phyloP scores from a whole-genome alignment of 495 filamentous ascomycete genomes.

The Halenospora varia region DNA sequence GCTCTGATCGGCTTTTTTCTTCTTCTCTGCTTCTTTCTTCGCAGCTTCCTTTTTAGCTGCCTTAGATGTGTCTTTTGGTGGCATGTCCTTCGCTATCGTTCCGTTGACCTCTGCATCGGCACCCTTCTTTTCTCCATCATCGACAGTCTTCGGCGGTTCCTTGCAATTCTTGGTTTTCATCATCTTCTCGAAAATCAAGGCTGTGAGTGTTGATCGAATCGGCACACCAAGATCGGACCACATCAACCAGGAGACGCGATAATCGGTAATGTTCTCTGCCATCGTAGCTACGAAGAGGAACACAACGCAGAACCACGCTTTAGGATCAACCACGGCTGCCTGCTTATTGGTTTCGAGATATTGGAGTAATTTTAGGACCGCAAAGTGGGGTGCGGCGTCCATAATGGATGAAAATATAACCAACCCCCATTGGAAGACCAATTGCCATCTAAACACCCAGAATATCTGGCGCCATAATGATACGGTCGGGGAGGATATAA shows the following conservation, averaged over 20 bases:
- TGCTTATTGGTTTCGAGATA: conserved; percentile 53
- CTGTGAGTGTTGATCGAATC: conserved; percentile 64
- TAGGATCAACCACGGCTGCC: conserved; percentile 31
- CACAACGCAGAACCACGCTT: conserved; percentile 63
- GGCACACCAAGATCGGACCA: conserved; percentile 61
- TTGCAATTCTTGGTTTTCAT: conserved; percentile 62
- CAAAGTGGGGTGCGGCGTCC: conserved; percentile 66
- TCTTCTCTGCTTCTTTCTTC: conserved; percentile 33
- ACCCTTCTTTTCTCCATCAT: conserved; percentile 35
- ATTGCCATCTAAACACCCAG: conserved; percentile 54
- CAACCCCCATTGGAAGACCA: conserved; percentile 52
- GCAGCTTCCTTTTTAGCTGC: conserved; percentile 11
- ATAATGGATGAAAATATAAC: conserved; percentile 49
- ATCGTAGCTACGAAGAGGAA: conserved; percentile 57
- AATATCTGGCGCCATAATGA: conserved; percentile 64
- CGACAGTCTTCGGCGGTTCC: conserved; percentile 42
- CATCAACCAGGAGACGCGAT: conserved; percentile 60
- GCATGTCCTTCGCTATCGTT: conserved; percentile 4
- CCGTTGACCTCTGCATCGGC: conserved; percentile 14
- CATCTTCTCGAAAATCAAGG: conserved; percentile 70
- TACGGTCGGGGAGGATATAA: conserved; percentile 24
- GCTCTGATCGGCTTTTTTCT: conserved; percentile 45
- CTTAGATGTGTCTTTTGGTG: conserved; percentile 1
- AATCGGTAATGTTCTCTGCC: conserved; percentile 52
- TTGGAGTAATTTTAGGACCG: conserved; percentile 59